Conservation (phyloP, 192 early-diverging fungal genomes). For the Jimgerdemannia flammicorona region DNA sequence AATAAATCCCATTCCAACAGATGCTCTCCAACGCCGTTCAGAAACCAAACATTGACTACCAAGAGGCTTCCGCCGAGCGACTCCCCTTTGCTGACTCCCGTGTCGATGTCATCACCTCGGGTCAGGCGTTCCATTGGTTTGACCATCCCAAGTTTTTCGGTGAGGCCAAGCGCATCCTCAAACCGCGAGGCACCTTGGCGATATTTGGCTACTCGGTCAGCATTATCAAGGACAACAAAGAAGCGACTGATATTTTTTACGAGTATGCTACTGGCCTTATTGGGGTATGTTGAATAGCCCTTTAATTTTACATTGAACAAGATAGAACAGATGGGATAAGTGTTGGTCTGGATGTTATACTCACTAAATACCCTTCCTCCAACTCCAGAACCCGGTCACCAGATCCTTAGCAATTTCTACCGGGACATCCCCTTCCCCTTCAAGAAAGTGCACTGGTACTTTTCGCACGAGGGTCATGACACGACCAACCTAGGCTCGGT, state of each 20-base stretch:
- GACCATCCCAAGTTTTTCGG: conserved; percentile 49
- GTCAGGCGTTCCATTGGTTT: conserved; percentile 56
- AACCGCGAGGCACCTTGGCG: conserved; percentile 55
- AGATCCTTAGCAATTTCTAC: not conserved
- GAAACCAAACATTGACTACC: conserved; percentile 39
- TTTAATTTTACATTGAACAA: not conserved
- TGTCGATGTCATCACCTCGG: conserved; percentile 44
- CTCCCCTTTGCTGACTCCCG: conserved; percentile 19
- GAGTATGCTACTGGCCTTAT: conserved; percentile 23
- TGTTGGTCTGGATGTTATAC: not conserved
- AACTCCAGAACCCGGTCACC: not conserved
- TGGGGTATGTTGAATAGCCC: conserved; percentile 24
- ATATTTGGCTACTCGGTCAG: conserved; percentile 44
- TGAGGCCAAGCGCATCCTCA: conserved; percentile 53
- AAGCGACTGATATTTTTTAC: conserved; percentile 25
- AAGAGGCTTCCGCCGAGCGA: conserved; percentile 34
- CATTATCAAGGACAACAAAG: conserved; percentile 30
- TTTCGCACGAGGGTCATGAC: not conserved
- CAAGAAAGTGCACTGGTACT: not conserved
- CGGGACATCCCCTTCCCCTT: not conserved
- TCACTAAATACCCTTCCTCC: not conserved
- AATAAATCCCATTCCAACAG: not conserved
- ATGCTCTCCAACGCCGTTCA: conserved; percentile 38
- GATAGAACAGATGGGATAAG: not conserved
- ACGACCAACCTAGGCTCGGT: not conserved